phyloP scores from a whole-genome alignment of 805 yeast species.

The Candida piceae region DNA sequence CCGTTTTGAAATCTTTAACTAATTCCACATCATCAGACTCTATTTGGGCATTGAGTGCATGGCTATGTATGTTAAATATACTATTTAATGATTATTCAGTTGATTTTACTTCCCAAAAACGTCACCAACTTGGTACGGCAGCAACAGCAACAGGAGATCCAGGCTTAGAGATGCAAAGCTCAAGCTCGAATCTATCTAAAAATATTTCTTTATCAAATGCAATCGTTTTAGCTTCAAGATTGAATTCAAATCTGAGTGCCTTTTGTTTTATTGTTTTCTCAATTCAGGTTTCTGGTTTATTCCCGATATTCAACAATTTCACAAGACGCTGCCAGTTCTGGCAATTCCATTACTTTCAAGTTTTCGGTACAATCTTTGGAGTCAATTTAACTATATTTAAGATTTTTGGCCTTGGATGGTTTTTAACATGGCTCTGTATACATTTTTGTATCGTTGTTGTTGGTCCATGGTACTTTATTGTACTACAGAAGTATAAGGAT shows the following conservation, averaged over 20 bases:
- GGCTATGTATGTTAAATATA: slow-evolving; percentile 69
- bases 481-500: slow-evolving; percentile 72
- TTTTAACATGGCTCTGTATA: slow-evolving; percentile 45
- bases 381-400: slow-evolving; percentile 31
- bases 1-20: slow-evolving; percentile 83
- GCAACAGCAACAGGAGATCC: too few relatives aligned
- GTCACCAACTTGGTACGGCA: slow-evolving; percentile 4
- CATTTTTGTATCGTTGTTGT: slow-evolving; percentile 46
- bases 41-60: slow-evolving; percentile 85
- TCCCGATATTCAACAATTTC: slow-evolving; percentile 66
- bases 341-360: slow-evolving; percentile 29
- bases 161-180: slow-evolving; percentile 15
- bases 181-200: slow-evolving; percentile 61
- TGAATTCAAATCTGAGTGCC: slow-evolving; percentile 67
- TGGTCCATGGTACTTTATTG: slow-evolving; percentile 67
- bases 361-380: slow-evolving; percentile 23
- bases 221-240: slow-evolving; percentile 84
- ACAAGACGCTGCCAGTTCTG: slow-evolving; percentile 38
- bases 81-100: slow-evolving; percentile 63
- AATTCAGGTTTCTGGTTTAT: slow-evolving; percentile 62
- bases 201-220: slow-evolving; percentile 82
- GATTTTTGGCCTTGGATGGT: slow-evolving; percentile 37
- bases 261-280: slow-evolving; percentile 78
- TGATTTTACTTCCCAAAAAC: slow-evolving; percentile 30
- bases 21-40: slow-evolving; percentile 89